Evolutionary conservation across 176 grass and related monocot species (phyloP).

Genomic region (maize (Zea mays)): DNA sequence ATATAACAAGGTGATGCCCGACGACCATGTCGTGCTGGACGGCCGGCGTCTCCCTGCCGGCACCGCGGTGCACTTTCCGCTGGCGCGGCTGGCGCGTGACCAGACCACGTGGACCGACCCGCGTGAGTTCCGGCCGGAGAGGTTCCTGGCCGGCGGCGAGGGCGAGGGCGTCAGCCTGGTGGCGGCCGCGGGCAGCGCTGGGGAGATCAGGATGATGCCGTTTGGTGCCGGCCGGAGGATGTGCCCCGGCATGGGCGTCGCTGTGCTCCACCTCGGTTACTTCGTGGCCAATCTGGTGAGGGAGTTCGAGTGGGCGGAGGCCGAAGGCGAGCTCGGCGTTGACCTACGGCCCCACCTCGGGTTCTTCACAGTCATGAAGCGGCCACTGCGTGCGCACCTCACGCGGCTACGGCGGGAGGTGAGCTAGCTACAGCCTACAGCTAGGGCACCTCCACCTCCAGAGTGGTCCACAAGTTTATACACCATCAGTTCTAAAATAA

Average conservation of each 20-base stretch:
- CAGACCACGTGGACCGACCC: neutral
- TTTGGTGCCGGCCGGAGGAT: constrained; percentile 42
- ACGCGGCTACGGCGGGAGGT: neutral
- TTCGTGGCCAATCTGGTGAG: constrained; percentile 27
- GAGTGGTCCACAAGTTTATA: too few species aligned
- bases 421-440: too few species aligned
- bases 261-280: constrained; percentile 25
- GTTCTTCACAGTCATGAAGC: constrained; percentile 19
- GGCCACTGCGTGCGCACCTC: constrained; percentile 15
- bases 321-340: neutral
- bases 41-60: neutral
- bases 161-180: neutral
- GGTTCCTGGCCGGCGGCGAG: constrained; percentile 47
- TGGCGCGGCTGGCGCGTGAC: constrained; percentile 24
- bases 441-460: too few species aligned
- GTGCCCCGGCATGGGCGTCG: constrained; percentile 24
- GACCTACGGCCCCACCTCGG: constrained; percentile 7
- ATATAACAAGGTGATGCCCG: neutral
- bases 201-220: constrained; percentile 39
- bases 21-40: constrained; percentile 10
- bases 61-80: constrained; percentile 22
- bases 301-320: constrained; percentile 27
- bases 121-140: constrained; percentile 45
- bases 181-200: neutral
- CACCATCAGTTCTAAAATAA: too few species aligned